Evolutionary conservation across 441 rosid species (phyloP).

Genomic region (Euphorbia celastroides): DNA sequence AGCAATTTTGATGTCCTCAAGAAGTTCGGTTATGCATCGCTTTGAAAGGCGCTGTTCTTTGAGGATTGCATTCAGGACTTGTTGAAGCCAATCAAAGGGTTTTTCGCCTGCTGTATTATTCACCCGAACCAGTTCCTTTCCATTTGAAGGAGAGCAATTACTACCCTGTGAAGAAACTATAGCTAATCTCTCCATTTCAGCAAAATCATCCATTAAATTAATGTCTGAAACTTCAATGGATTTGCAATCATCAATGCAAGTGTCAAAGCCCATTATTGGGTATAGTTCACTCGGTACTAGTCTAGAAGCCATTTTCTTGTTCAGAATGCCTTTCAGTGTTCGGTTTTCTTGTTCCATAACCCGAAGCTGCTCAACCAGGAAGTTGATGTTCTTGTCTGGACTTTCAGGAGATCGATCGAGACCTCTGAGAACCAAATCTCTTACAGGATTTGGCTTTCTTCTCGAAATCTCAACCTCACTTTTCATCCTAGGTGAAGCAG

Average conservation of each 20-base stretch:
- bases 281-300: slow-evolving; percentile 40
- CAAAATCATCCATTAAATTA: slow-evolving; percentile 92
- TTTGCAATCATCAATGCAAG: slow-evolving; percentile 51
- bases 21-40: slow-evolving; percentile 42
- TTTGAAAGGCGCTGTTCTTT: slow-evolving; percentile 58
- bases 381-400: slow-evolving; percentile 32
- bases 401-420: slow-evolving; percentile 29
- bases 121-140: slow-evolving; percentile 28
- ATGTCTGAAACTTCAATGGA: slow-evolving; percentile 37
- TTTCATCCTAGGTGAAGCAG: slow-evolving; percentile 73
- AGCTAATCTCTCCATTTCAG: slow-evolving; percentile 93
- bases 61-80: slow-evolving; percentile 58
- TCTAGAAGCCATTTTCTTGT: slow-evolving; percentile 66
- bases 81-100: slow-evolving; percentile 68
- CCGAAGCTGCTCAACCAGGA: slow-evolving; percentile 53
- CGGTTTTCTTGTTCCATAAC: slow-evolving; percentile 90
- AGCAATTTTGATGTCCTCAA: slow-evolving; percentile 72
- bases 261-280: slow-evolving; percentile 32
- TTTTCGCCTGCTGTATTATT: slow-evolving; percentile 27
- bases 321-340: slow-evolving; percentile 75
- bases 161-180: slow-evolving; percentile 35
- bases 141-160: slow-evolving; percentile 13
- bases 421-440: slow-evolving; percentile 46
- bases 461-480: slow-evolving; percentile 66
- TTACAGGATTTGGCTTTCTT: slow-evolving; percentile 50